These are phyloP conservation scores for Setaria viridis DNA, from an alignment of 202 grass and related monocot genomes.

Conservation along the genomic window DNA sequence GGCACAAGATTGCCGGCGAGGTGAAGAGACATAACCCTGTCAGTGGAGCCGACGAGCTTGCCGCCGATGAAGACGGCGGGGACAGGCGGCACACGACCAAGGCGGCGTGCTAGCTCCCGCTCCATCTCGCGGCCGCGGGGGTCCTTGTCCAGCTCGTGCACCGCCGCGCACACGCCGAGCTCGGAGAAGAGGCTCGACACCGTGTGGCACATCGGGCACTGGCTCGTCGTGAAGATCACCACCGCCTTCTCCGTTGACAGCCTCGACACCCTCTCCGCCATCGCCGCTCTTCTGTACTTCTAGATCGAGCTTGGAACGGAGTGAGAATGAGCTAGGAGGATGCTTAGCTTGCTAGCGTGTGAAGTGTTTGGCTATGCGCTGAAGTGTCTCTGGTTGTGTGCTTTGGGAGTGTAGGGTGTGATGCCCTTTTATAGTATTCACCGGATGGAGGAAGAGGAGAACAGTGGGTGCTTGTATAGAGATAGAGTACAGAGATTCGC, in stretches of 20 bases:
- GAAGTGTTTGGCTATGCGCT: neutral
- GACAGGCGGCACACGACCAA: slow-evolving; percentile 57
- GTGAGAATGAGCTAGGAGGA: neutral
- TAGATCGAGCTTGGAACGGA: neutral
- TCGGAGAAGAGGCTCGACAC: slow-evolving; percentile 69
- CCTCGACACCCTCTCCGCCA: slow-evolving; percentile 69
- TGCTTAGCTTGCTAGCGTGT: no score
- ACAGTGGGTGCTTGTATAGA: neutral
- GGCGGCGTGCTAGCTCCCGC: slow-evolving; percentile 61
- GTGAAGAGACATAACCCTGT: slow-evolving; percentile 73
- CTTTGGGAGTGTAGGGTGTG: neutral
- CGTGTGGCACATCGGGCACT: slow-evolving; percentile 78
- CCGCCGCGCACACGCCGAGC: slow-evolving; percentile 63
- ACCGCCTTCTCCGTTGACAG: slow-evolving; percentile 65
- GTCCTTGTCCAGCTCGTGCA: slow-evolving; percentile 79
- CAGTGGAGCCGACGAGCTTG: slow-evolving; percentile 63
- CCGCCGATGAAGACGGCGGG: slow-evolving; percentile 79
- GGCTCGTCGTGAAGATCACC: slow-evolving; percentile 70
- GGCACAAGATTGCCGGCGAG: slow-evolving; percentile 72
- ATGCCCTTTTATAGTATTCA: slow-evolving; percentile 45
- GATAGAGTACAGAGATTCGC: neutral
- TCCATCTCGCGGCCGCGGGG: slow-evolving; percentile 76
- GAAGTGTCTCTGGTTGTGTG: neutral
- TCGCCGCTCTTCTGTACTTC: neutral
- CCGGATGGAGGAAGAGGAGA: slow-evolving; percentile 27